A percentile compares a stretch with the other conserved stretches of the same genome.
phyloP scores from a whole-genome alignment of 2,329 filamentous ascomycete genomes.

The Epichloe sibirici region DNA sequence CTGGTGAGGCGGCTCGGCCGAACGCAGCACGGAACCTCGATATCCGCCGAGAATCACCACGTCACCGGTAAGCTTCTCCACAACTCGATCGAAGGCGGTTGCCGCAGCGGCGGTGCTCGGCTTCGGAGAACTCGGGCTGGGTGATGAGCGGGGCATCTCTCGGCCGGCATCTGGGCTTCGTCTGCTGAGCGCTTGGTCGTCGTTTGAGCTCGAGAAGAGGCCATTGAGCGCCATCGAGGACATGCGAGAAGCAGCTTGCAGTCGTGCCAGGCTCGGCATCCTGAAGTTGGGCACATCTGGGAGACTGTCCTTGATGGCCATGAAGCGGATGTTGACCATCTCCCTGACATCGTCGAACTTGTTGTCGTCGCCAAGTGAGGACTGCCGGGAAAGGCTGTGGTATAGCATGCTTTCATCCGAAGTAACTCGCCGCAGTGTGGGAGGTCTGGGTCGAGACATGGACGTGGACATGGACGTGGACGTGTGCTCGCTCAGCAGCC shows the following conservation, averaged over 20 bases:
- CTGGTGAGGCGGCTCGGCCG: conserved; percentile 68
- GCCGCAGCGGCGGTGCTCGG: conserved; percentile 3
- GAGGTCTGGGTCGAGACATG: conserved; percentile 11
- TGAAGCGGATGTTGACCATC: conserved; percentile 78
- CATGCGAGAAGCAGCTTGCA: conserved; percentile 24
- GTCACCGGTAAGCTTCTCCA: conserved; percentile 68
- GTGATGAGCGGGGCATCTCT: neutral
- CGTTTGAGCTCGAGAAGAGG: conserved; percentile 17
- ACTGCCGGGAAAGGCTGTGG: conserved; percentile 62
- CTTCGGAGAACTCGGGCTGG: neutral
- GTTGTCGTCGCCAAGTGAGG: conserved; percentile 73
- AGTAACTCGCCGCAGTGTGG: conserved; percentile 21
- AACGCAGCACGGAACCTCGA: conserved; percentile 77
- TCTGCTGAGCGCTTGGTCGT: conserved; percentile 5
- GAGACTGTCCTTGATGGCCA: conserved; percentile 80
- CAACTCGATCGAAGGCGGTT: conserved; percentile 36
- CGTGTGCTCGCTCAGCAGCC: neutral
- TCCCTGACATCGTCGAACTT: conserved; percentile 70
- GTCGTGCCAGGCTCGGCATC: conserved; percentile 48
- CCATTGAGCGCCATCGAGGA: conserved; percentile 21
- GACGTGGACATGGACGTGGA: neutral
- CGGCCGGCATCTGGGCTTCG: neutral
- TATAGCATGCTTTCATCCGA: conserved; percentile 66
- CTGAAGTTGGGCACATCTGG: conserved; percentile 70
- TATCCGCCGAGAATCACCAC: conserved; percentile 85